Percentiles rank a stretch among this genome's conserved stretches.
Conservation (phyloP, 371 early-diverging fungal genomes). For the Apophysomyces sp. region DNA sequence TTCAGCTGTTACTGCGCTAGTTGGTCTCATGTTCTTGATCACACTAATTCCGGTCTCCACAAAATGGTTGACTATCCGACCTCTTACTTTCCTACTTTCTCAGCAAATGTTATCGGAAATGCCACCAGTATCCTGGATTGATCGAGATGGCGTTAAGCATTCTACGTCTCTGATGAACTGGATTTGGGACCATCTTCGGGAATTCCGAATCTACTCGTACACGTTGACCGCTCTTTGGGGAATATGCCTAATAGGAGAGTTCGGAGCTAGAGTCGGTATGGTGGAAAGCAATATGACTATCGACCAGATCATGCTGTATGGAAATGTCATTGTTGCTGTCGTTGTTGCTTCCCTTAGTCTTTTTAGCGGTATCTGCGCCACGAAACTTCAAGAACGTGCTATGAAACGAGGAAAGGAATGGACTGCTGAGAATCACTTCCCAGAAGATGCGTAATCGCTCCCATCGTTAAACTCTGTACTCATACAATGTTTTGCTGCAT, state of each 20-base stretch:
- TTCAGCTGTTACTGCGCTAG: constrained; percentile 18
- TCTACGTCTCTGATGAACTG: constrained; percentile 7
- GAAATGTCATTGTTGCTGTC: constrained; percentile 15
- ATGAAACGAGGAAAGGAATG: not conserved
- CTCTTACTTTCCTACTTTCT: constrained; percentile 7
- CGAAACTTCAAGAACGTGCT: not conserved
- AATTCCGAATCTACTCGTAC: not conserved
- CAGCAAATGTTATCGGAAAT: not conserved
- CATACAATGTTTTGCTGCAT: no score
- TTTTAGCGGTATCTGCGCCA: not conserved
- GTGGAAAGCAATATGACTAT: not conserved
- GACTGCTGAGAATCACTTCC: not conserved
- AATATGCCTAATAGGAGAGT: not conserved
- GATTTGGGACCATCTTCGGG: not conserved
- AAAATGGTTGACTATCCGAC: constrained; percentile 4
- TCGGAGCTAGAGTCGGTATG: constrained; percentile 6
- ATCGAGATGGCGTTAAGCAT: not conserved
- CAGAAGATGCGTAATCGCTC: not conserved
- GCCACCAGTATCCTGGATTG: not conserved
- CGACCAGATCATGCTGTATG: constrained; percentile 21
- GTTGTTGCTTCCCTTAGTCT: constrained; percentile 4
- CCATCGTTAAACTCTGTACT: no score
- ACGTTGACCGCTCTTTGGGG: constrained; percentile 5
- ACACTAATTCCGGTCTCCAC: constrained; percentile 17
- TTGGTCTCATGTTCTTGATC: constrained; percentile 21